Percentiles rank a stretch among this genome's conserved stretches.
phyloP scores from a whole-genome alignment of 2,329 filamentous ascomycete species.

The Juglanconis oblonga region DNA sequence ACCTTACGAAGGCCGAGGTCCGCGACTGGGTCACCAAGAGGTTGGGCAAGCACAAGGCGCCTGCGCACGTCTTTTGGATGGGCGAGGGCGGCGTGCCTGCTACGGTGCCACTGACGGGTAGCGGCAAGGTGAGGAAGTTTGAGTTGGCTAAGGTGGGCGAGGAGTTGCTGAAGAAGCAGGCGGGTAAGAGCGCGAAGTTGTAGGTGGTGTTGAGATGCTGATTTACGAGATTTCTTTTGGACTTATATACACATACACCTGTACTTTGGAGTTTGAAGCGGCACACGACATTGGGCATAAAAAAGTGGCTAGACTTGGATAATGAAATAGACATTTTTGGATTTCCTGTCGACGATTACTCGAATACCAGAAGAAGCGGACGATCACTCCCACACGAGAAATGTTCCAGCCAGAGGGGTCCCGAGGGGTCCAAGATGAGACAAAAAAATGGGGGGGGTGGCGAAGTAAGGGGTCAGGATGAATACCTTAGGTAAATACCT shows the following conservation, averaged over 20 bases:
- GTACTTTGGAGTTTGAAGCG: too few species aligned
- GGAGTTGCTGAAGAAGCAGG: slow-evolving; percentile 48
- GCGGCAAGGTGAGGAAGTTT: slow-evolving; percentile 68
- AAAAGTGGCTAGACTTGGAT: too few species aligned
- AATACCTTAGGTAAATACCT: background rate
- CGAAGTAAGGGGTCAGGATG: background rate
- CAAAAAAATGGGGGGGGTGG: background rate
- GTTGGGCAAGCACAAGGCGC: slow-evolving; percentile 66
- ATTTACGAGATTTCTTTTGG: background rate
- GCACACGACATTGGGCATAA: too few species aligned
- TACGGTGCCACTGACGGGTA: slow-evolving; percentile 64
- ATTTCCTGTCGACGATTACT: too few species aligned
- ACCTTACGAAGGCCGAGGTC: slow-evolving; percentile 52
- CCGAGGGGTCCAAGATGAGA: too few species aligned
- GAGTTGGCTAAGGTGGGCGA: slow-evolving; percentile 57
- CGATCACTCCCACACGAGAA: too few species aligned
- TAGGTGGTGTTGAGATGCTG: slow-evolving; percentile 25
- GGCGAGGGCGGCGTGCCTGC: slow-evolving; percentile 57
- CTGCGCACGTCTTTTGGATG: slow-evolving; percentile 73
- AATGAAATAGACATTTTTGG: too few species aligned
- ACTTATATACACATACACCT: background rate
- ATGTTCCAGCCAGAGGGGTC: too few species aligned
- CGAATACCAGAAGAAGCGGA: too few species aligned
- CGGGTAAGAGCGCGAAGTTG: slow-evolving; percentile 43
- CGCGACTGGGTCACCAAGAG: slow-evolving; percentile 59